These are phyloP conservation scores for Eremothecium coryli DNA, from an alignment of 1,139 yeast genomes.

Conservation along the genomic window DNA sequence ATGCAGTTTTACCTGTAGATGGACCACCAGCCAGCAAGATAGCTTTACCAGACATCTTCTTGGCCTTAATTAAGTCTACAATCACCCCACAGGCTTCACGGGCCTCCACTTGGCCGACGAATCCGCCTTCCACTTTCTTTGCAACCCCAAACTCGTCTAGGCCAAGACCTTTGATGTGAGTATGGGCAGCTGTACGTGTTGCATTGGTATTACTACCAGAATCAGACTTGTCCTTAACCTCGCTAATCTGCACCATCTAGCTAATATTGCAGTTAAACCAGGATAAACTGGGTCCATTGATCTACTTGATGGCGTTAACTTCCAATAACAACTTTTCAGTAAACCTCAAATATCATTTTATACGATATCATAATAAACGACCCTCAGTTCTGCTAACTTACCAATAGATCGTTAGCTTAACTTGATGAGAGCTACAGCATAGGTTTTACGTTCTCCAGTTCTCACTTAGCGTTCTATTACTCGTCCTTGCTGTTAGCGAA, in stretches of 20 bases:
- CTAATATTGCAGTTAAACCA: no score
- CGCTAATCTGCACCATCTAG: slow-evolving; percentile 83
- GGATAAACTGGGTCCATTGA: no score
- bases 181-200: slow-evolving; percentile 89
- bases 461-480: no score
- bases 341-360: no score
- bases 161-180: slow-evolving; percentile 93
- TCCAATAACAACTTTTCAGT: no score
- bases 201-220: slow-evolving; percentile 41
- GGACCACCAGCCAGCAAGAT: slow-evolving; percentile 94
- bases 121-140: slow-evolving; percentile 81
- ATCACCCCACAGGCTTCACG: slow-evolving; percentile 96
- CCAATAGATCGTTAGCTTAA: no score
- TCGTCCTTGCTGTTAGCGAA: no score
- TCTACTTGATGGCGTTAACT: no score
- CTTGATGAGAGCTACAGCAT: no score
- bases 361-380: no score
- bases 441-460: no score
- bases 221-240: slow-evolving; percentile 48
- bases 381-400: no score
- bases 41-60: slow-evolving; percentile 95
- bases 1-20: slow-evolving; percentile 96
- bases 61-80: slow-evolving; percentile 87
- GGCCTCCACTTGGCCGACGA: slow-evolving; percentile 90
- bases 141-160: slow-evolving; percentile 86